phyloP scores from a whole-genome alignment of 306 rosid species.

The Dryas alaskensis region DNA sequence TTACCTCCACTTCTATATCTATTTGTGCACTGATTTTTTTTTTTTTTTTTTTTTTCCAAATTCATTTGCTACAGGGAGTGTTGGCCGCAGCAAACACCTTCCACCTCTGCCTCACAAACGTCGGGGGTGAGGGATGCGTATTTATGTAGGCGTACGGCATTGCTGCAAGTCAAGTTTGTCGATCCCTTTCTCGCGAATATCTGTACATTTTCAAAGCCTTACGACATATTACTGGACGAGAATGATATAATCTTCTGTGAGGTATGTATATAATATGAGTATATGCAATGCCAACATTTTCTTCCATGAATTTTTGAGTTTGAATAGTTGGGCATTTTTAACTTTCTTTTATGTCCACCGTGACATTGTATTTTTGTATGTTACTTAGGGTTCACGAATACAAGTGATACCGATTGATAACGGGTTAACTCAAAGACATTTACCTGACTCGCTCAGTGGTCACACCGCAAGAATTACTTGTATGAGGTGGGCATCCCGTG shows the following conservation, averaged over 20 bases:
- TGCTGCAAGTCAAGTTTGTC: slow-evolving; percentile 55
- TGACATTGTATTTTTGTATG: neutral
- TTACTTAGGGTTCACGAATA: slow-evolving; percentile 54
- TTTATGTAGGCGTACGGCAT: slow-evolving; percentile 40
- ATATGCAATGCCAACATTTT: neutral
- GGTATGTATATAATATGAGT: slow-evolving; percentile 26
- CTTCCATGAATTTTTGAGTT: neutral
- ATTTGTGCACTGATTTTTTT: neutral
- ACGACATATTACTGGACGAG: slow-evolving; percentile 37
- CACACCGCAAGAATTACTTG: slow-evolving; percentile 76
- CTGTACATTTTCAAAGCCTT: slow-evolving; percentile 17
- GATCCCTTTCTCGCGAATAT: slow-evolving; percentile 43
- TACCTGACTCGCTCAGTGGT: slow-evolving; percentile 25
- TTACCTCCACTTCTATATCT: too few relatives aligned
- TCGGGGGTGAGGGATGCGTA: slow-evolving; percentile 54
- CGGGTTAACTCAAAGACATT: slow-evolving; percentile 16
- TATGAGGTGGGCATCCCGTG: slow-evolving; percentile 55
- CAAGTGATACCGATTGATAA: slow-evolving; percentile 29
- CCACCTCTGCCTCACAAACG: slow-evolving; percentile 16
- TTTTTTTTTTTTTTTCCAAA: neutral
- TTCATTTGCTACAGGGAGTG: slow-evolving; percentile 38
- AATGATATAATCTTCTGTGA: slow-evolving; percentile 38
- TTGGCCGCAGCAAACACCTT: slow-evolving; percentile 42
- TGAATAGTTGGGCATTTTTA: neutral
- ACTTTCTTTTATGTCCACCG: slow-evolving; percentile 4